Conservation (phyloP, 2,329 filamentous ascomycete species). For the Penicillium rolfsii region DNA sequence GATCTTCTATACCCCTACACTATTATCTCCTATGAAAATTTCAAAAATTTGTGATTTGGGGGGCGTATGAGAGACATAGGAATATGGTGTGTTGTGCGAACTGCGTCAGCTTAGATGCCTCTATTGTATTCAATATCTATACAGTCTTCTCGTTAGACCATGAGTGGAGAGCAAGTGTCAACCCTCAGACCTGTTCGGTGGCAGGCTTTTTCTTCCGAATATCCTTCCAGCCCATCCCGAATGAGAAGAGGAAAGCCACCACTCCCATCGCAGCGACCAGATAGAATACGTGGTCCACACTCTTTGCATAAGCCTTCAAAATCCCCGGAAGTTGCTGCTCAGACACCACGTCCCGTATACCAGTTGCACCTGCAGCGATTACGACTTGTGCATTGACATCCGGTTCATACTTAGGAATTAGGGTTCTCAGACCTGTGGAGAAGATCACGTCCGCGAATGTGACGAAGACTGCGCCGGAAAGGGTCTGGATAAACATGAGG, state of each 20-base stretch:
- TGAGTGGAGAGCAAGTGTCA: neutral
- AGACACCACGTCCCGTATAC: slow-evolving; percentile 43
- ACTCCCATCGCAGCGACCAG: slow-evolving; percentile 24
- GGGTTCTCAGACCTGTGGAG: slow-evolving; percentile 43
- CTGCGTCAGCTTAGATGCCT: neutral
- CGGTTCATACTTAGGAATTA: slow-evolving; percentile 40
- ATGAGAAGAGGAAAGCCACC: slow-evolving; percentile 22
- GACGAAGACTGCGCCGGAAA: slow-evolving; percentile 56
- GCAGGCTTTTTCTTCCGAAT: slow-evolving; percentile 24
- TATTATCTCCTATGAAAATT: too few relatives aligned
- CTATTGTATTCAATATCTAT: neutral
- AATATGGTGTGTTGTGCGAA: too few relatives aligned
- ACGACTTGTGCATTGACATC: slow-evolving; percentile 39
- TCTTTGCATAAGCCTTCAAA: slow-evolving; percentile 37
- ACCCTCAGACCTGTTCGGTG: slow-evolving; percentile 7
- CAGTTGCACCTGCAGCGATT: slow-evolving; percentile 50
- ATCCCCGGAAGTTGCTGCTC: slow-evolving; percentile 34
- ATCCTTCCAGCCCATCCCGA: slow-evolving; percentile 36
- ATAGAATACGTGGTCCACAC: slow-evolving; percentile 33
- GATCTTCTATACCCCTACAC: too few relatives aligned
- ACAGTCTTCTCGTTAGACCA: neutral
- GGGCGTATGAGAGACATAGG: too few relatives aligned
- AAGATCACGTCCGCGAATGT: slow-evolving; percentile 57
- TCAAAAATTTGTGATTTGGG: too few relatives aligned
- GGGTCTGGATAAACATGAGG: slow-evolving; percentile 46